Evolutionary conservation across 176 grass and related monocot genomes (phyloP).

Genomic region (Carex kokanica): DNA sequence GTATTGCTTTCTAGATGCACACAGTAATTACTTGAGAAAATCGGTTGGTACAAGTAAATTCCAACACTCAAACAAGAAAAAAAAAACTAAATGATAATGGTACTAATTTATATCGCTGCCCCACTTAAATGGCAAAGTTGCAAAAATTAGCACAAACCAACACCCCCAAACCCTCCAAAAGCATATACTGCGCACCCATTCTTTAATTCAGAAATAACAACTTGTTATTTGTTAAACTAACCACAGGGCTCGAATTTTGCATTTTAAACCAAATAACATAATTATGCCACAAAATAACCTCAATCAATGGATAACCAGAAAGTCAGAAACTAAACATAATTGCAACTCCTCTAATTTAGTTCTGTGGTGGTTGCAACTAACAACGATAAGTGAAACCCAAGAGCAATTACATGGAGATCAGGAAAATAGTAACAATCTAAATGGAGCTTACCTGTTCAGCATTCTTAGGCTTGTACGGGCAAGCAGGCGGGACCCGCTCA

Average conservation of each 20-base stretch:
- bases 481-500: conserved; percentile 69
- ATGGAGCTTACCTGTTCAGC: conserved; percentile 37
- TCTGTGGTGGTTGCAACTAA: too few species aligned
- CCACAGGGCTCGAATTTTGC: not conserved
- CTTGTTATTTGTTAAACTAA: not conserved
- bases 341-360: too few species aligned
- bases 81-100: not conserved
- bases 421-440: conserved; percentile 13
- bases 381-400: too few species aligned
- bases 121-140: not conserved
- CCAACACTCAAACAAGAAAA: not conserved
- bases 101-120: not conserved
- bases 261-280: not conserved
- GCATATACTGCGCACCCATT: not conserved
- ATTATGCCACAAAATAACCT: not conserved
- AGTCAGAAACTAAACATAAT: too few species aligned
- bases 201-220: not conserved
- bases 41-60: not conserved
- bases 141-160: not conserved
- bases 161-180: not conserved
- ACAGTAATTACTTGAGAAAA: not conserved
- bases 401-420: not conserved
- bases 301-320: not conserved
- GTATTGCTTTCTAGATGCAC: not conserved
- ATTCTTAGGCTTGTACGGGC: conserved; percentile 74